phyloP scores from a whole-genome alignment of 768 basidiomycete species.

The Hypholoma sublateritium region DNA sequence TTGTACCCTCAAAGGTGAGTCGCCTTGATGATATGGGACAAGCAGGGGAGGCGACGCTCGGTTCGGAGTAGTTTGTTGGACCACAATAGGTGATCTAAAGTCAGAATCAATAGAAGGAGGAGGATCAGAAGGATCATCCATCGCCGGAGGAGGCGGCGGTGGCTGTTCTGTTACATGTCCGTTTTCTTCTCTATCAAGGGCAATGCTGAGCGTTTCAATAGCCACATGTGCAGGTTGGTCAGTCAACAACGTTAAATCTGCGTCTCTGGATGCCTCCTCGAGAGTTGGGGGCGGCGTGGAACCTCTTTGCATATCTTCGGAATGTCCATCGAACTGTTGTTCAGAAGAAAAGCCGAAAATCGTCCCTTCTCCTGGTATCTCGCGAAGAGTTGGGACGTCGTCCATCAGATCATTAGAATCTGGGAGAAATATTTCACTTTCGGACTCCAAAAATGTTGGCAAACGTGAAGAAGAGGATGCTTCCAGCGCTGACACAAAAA shows the following conservation, averaged over 20 bases:
- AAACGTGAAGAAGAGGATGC: slow-evolving; percentile 59
- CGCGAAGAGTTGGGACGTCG: slow-evolving; percentile 27
- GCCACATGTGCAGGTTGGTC: slow-evolving; percentile 50
- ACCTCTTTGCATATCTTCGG: slow-evolving; percentile 61
- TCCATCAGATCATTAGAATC: slow-evolving; percentile 38
- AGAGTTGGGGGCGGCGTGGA: slow-evolving; percentile 75
- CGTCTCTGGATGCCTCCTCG: slow-evolving; percentile 72
- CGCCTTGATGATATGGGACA: slow-evolving; percentile 23
- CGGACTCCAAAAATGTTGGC: slow-evolving; percentile 81
- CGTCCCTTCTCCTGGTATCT: slow-evolving; percentile 72
- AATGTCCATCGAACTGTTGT: slow-evolving; percentile 82
- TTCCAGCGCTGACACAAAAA: slow-evolving; percentile 53
- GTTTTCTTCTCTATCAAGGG: slow-evolving; percentile 49
- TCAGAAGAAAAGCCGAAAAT: slow-evolving; percentile 71
- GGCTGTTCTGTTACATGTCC: slow-evolving; percentile 33
- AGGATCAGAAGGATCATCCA: slow-evolving; percentile 88
- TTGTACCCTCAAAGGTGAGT: slow-evolving; percentile 14
- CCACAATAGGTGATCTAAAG: slow-evolving; percentile 52
- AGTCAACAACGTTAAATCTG: slow-evolving; percentile 66
- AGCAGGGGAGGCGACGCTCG: slow-evolving; percentile 33
- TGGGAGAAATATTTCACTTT: slow-evolving; percentile 73
- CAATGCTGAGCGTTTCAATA: slow-evolving; percentile 58
- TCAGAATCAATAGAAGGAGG: slow-evolving; percentile 87
- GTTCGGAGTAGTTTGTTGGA: slow-evolving; percentile 32
- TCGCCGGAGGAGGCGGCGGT: slow-evolving; percentile 75